These are phyloP conservation scores for Fusarium pininemorale DNA, from an alignment of 2,329 filamentous ascomycete genomes.

Conservation along the genomic window DNA sequence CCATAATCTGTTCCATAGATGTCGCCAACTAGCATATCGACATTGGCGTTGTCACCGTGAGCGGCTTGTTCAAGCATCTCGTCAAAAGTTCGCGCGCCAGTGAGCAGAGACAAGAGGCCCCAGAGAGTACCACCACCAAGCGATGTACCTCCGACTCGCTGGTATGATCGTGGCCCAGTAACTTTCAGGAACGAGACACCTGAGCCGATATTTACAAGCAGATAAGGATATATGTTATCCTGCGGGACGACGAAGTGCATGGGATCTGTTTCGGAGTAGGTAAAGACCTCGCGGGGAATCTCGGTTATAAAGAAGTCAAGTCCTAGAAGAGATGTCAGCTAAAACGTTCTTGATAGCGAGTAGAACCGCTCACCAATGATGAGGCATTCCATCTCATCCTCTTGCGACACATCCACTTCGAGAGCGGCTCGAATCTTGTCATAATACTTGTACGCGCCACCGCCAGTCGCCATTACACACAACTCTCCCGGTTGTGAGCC, in stretches of 20 bases:
- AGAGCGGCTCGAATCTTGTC: slow-evolving; percentile 86
- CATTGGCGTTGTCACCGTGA: slow-evolving; percentile 87
- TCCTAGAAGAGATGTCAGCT: slow-evolving; percentile 58
- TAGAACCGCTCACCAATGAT: slow-evolving; percentile 77
- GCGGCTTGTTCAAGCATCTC: slow-evolving; percentile 96
- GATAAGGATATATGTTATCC: slow-evolving; percentile 91
- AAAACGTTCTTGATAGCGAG: background rate
- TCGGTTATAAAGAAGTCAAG: slow-evolving; percentile 99
- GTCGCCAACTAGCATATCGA: slow-evolving; percentile 97
- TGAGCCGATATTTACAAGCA: slow-evolving; percentile 97
- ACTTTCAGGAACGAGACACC: slow-evolving; percentile 98
- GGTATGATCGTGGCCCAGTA: slow-evolving; percentile 83
- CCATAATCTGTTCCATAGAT: slow-evolving; percentile 97
- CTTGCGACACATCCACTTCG: slow-evolving; percentile 86
- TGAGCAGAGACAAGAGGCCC: slow-evolving; percentile 91
- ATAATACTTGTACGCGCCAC: slow-evolving; percentile 96
- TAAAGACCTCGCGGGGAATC: slow-evolving; percentile 96
- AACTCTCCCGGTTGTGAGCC: slow-evolving; percentile 76
- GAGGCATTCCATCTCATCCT: slow-evolving; percentile 98
- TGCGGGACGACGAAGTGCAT: slow-evolving; percentile 86
- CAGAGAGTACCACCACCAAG: slow-evolving; percentile 97
- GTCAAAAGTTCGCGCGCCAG: slow-evolving; percentile 94
- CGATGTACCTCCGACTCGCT: slow-evolving; percentile 93
- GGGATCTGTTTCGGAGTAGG: slow-evolving; percentile 88
- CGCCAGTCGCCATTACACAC: slow-evolving; percentile 94